A percentile compares a stretch with the other conserved stretches of the same genome.
Evolutionary conservation across 345 rosid species (phyloP).

Genomic region (Viola odorata): DNA sequence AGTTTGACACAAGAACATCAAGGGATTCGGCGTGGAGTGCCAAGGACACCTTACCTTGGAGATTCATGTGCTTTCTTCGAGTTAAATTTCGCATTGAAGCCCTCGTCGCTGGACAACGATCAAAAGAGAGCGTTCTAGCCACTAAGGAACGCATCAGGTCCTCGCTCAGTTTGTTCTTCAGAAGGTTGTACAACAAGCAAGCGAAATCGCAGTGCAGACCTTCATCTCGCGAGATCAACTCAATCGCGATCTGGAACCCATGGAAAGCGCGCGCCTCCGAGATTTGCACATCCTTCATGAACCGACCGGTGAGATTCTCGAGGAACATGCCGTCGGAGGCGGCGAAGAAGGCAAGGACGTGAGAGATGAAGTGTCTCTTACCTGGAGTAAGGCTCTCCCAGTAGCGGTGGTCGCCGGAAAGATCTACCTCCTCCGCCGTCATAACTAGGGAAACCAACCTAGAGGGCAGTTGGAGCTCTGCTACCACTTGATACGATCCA

Average conservation of each 20-base stretch:
- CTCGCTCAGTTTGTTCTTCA: conserved; percentile 52
- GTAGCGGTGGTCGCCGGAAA: conserved; percentile 65
- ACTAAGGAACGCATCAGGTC: too few species aligned
- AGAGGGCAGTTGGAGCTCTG: too few species aligned
- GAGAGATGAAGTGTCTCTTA: conserved; percentile 78
- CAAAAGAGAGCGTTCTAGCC: too few species aligned
- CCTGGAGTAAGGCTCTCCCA: conserved; percentile 68
- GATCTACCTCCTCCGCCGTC: conserved; percentile 97
- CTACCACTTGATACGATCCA: too few species aligned
- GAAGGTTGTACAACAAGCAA: conserved; percentile 66
- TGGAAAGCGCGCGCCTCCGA: conserved; percentile 92
- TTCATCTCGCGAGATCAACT: conserved; percentile 84
- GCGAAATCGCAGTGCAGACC: conserved; percentile 68
- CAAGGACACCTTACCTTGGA: too few species aligned
- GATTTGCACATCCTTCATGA: conserved; percentile 92
- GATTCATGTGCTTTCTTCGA: too few species aligned
- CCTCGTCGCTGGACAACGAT: too few species aligned
- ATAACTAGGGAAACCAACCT: too few species aligned
- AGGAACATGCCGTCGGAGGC: conserved; percentile 90
- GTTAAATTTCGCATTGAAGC: too few species aligned
- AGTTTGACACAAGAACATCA: too few species aligned
- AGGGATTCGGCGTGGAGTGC: too few species aligned
- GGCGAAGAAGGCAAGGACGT: conserved; percentile 94
- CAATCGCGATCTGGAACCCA: conserved; percentile 23
- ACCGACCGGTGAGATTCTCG: conserved; percentile 75